These are phyloP conservation scores for Cladobotryum protrusum DNA, from an alignment of 2,329 filamentous ascomycete genomes.

Conservation along the genomic window DNA sequence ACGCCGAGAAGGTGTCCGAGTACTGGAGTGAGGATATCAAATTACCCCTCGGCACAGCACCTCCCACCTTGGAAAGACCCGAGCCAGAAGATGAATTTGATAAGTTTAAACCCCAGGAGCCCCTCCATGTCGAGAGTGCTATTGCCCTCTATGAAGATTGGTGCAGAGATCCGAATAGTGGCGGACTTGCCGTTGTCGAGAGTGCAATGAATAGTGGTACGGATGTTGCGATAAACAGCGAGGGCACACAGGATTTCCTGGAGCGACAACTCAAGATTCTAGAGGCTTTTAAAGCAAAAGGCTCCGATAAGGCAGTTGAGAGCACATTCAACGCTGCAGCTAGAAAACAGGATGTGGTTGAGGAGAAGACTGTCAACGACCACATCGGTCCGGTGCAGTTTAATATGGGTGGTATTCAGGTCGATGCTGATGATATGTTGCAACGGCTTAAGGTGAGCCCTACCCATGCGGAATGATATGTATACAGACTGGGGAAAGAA, in stretches of 20 bases:
- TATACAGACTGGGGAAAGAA: background rate
- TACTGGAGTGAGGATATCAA: conserved; percentile 84
- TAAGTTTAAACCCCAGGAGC: background rate
- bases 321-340: conserved; percentile 17
- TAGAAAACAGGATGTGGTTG: conserved; percentile 28
- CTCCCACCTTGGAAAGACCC: conserved; percentile 18
- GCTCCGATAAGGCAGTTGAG: conserved; percentile 37
- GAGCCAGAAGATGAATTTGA: conserved; percentile 17
- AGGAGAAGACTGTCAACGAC: conserved; percentile 54
- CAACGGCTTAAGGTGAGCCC: conserved; percentile 69
- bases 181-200: conserved; percentile 41
- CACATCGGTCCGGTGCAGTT: conserved; percentile 94
- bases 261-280: conserved; percentile 67
- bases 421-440: conserved; percentile 90
- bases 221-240: conserved; percentile 30
- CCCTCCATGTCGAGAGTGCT: conserved; percentile 45
- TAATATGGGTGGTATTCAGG: conserved; percentile 96
- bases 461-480: background rate
- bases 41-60: conserved; percentile 33
- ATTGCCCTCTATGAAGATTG: conserved; percentile 72
- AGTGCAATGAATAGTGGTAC: conserved; percentile 32
- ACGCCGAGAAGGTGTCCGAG: conserved; percentile 77
- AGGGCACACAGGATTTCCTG: conserved; percentile 73
- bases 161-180: conserved; percentile 67
- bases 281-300: conserved; percentile 56